These are phyloP conservation scores for Austroboletus eburneus DNA, from an alignment of 768 basidiomycete genomes.

Conservation along the genomic window DNA sequence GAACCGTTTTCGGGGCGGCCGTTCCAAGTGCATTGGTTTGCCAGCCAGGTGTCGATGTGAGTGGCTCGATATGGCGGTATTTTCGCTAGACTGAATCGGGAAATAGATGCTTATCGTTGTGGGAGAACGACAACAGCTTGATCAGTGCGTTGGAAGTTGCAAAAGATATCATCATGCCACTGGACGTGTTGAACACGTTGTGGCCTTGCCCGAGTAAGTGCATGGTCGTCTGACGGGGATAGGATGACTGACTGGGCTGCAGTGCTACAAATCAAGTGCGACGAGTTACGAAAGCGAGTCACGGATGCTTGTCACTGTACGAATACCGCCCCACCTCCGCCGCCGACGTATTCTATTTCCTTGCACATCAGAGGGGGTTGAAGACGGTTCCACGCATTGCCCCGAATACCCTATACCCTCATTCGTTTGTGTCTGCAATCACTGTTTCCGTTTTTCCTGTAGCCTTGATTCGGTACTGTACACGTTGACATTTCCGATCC, in stretches of 20 bases:
- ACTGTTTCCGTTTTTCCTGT: slow-evolving; percentile 25
- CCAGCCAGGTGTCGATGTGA: slow-evolving; percentile 61
- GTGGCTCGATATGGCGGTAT: slow-evolving; percentile 15
- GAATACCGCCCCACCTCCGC: slow-evolving; percentile 39
- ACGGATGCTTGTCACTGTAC: slow-evolving; percentile 44
- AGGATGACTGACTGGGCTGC: slow-evolving; percentile 4
- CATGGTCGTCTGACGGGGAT: slow-evolving; percentile 11
- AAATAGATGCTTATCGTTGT: slow-evolving; percentile 58
- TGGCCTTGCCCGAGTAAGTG: slow-evolving; percentile 58
- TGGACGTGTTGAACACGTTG: slow-evolving; percentile 64
- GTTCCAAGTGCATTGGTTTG: slow-evolving; percentile 68
- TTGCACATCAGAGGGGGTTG: slow-evolving; percentile 28
- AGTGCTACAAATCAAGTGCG: slow-evolving; percentile 48
- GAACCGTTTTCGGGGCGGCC: slow-evolving; percentile 63
- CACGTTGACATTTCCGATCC: slow-evolving; percentile 2
- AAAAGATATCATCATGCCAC: slow-evolving; percentile 55
- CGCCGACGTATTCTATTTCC: slow-evolving; percentile 38
- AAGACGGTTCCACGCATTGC: slow-evolving; percentile 1
- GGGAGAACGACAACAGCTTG: slow-evolving; percentile 58
- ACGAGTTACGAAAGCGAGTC: slow-evolving; percentile 46
- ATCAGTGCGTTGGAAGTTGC: slow-evolving; percentile 60
- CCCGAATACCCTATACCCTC: slow-evolving; percentile 22
- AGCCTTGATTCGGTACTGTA: slow-evolving; percentile 29
- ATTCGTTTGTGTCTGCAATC: slow-evolving; percentile 26
- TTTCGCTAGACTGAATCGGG: neutral